Conservation (phyloP, 345 rosid genomes). For the Eucalyptus rudis region DNA sequence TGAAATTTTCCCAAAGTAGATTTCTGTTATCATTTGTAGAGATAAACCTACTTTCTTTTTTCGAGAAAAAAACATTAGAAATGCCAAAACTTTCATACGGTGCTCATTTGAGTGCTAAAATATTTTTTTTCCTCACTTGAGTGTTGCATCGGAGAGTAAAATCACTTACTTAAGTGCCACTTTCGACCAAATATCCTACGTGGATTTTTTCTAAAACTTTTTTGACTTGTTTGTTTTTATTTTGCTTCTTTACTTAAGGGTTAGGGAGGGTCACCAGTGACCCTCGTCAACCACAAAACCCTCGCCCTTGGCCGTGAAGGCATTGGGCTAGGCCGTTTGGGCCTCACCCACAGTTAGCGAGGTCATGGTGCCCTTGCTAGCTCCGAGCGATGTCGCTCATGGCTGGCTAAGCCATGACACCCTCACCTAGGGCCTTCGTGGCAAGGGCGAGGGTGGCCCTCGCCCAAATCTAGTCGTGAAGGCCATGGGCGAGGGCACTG, state of each 20-base stretch:
- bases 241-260: too few relatives aligned
- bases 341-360: fast-evolving
- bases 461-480: too few relatives aligned
- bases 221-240: too few relatives aligned
- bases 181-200: fast-evolving
- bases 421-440: too few relatives aligned
- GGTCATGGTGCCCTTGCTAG: too few relatives aligned
- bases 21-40: not conserved
- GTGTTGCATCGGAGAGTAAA: fast-evolving
- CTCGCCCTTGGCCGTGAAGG: fast-evolving
- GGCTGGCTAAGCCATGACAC: fast-evolving
- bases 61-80: fast-evolving
- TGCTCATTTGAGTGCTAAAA: too few relatives aligned
- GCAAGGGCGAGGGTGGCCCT: fast-evolving
- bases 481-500: too few relatives aligned
- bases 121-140: too few relatives aligned
- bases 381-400: fast-evolving
- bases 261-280: fast-evolving
- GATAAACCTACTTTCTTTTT: not conserved
- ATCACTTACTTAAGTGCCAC: too few relatives aligned
- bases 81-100: fast-evolving
- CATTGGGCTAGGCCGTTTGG: fast-evolving
- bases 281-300: too few relatives aligned
- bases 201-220: too few relatives aligned
- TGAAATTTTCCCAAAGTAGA: not conserved